Evolutionary conservation across 2,329 filamentous ascomycete species (phyloP).

Genomic region (Didymella lethalis): DNA sequence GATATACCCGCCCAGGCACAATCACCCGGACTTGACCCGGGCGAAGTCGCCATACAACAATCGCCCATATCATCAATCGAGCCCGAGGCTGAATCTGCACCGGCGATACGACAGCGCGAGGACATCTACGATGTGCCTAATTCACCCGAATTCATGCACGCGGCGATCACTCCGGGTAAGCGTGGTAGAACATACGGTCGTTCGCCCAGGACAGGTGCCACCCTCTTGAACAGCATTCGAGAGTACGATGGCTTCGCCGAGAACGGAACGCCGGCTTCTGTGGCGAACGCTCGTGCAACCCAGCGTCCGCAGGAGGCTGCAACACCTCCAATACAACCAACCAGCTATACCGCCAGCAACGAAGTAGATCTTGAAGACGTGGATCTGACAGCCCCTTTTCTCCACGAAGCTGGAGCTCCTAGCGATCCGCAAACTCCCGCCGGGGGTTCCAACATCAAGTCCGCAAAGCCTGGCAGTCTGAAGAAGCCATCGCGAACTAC

Average conservation of each 20-base stretch:
- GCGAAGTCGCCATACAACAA: constrained; percentile 15
- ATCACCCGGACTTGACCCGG: background rate
- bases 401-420: constrained; percentile 9
- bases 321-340: background rate
- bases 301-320: constrained; percentile 17
- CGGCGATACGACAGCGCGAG: constrained; percentile 11
- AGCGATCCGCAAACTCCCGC: constrained; percentile 7
- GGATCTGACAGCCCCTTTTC: constrained; percentile 20
- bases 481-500: constrained; percentile 21
- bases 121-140: constrained; percentile 31
- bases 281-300: constrained; percentile 15
- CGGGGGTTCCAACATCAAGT: background rate
- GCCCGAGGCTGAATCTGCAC: constrained; percentile 1
- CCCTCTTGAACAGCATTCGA: constrained; percentile 24
- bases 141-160: constrained; percentile 28
- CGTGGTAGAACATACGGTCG: constrained; percentile 26
- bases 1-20: background rate
- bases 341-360: background rate
- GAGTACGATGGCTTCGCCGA: background rate
- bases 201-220: constrained; percentile 21
- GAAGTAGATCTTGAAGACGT: constrained; percentile 1
- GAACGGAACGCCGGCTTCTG: background rate
- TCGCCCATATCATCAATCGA: constrained; percentile 21
- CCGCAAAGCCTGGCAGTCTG: constrained; percentile 18
- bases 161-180: constrained; percentile 20